These are phyloP conservation scores for Alloascoidea hylecoeti DNA, from an alignment of 805 yeast genomes.

Conservation along the genomic window DNA sequence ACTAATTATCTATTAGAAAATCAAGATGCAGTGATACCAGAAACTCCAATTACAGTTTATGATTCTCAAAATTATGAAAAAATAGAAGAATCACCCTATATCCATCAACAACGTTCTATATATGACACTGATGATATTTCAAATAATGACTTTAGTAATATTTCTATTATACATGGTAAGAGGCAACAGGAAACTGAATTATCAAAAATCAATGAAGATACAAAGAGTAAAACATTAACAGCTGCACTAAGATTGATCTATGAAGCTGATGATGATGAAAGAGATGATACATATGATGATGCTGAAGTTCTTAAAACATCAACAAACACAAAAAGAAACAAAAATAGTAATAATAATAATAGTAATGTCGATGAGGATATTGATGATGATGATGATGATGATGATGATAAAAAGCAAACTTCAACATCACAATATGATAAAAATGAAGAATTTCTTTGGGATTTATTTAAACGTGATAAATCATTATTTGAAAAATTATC, in stretches of 20 bases:
- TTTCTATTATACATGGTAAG: constrained; percentile 17
- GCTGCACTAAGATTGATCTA: constrained; percentile 40
- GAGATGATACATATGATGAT: constrained; percentile 35
- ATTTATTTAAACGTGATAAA: constrained; percentile 33
- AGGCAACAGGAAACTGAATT: constrained; percentile 7
- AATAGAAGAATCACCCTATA: background rate
- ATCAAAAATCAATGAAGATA: constrained; percentile 6
- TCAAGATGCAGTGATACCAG: constrained; percentile 22
- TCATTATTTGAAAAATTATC: constrained; percentile 25
- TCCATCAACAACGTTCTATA: constrained; percentile 1
- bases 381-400: constrained; percentile 21
- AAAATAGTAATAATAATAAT: background rate
- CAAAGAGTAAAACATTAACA: constrained; percentile 31
- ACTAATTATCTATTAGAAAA: constrained; percentile 44
- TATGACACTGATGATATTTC: constrained; percentile 21
- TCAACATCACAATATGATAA: constrained; percentile 17
- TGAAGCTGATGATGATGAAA: constrained; percentile 68
- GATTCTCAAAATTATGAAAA: background rate
- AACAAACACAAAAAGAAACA: constrained; percentile 16
- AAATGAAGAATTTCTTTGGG: constrained; percentile 37
- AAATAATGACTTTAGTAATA: constrained; percentile 6
- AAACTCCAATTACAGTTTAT: constrained; percentile 16
- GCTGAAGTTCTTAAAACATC: constrained; percentile 9
- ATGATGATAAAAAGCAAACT: constrained; percentile 28
- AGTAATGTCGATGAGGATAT: constrained; percentile 8